These are phyloP conservation scores for Chondrus crispus DNA, from an alignment of 23 red algal genomes.

Conservation along the genomic window DNA sequence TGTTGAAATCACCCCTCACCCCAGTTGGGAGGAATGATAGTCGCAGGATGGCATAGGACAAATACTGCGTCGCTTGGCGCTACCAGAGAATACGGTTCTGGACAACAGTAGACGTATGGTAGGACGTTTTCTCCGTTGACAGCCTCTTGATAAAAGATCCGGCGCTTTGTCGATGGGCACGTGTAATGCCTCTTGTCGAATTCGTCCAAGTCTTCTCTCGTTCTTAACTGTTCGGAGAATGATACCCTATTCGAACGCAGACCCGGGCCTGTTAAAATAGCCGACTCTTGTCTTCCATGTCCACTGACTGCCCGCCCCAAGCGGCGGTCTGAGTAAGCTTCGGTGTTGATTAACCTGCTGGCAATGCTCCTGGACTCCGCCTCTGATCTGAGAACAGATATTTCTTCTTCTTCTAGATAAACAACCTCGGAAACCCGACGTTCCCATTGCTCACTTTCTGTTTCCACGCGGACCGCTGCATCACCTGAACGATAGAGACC, in stretches of 20 bases:
- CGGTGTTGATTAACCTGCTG: not conserved
- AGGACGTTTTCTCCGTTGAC: conserved; percentile 66
- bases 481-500: conserved; percentile 58
- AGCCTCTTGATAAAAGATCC: conserved; percentile 45
- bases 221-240: not conserved
- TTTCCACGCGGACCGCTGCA: conserved; percentile 35
- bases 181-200: conserved; percentile 54
- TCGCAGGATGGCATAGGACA: conserved; percentile 63
- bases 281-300: not conserved
- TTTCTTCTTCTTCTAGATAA: conserved; percentile 44
- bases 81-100: conserved; percentile 62
- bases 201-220: conserved; percentile 1
- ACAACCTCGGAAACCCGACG: conserved; percentile 25
- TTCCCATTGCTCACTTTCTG: conserved; percentile 40
- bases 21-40: conserved; percentile 52
- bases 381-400: not conserved
- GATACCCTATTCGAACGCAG: not conserved
- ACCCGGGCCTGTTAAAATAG: not conserved
- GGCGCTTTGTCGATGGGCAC: conserved; percentile 61
- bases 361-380: conserved; percentile 38
- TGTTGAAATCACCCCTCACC: conserved; percentile 24
- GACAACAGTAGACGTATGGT: conserved; percentile 77
- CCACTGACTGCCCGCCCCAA: conserved; percentile 19
- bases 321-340: conserved; percentile 1
- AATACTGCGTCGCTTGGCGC: conserved; percentile 65